phyloP scores from a whole-genome alignment of 2,329 filamentous ascomycete genomes.

The Trichophyton rubrum region DNA sequence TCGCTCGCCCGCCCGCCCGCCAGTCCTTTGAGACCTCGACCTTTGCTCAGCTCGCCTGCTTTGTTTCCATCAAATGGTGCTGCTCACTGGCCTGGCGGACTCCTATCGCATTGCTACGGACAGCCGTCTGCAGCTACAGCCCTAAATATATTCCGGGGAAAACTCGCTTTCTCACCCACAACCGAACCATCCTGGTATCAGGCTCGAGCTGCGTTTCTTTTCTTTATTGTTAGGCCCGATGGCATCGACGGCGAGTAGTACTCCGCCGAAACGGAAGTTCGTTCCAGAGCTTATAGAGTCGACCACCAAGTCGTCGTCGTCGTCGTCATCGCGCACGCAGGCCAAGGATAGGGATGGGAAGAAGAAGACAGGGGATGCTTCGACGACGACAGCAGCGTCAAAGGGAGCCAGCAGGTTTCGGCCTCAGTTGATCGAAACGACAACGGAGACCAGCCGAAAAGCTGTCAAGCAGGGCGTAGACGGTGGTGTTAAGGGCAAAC shows the following conservation, averaged over 20 bases:
- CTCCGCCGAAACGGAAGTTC: conserved; percentile 8
- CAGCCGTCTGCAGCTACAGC: background rate
- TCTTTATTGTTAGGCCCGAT: background rate
- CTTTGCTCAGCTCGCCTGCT: background rate
- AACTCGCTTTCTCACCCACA: background rate
- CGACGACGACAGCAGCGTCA: background rate
- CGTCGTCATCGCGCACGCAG: background rate
- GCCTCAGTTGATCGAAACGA: conserved; percentile 9
- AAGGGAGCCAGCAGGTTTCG: conserved; percentile 2
- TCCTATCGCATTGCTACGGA: background rate
- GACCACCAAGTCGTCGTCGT: conserved; percentile 8
- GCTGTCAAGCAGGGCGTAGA: background rate
- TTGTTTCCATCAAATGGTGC: background rate
- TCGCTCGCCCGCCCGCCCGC: background rate
- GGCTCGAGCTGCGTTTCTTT: background rate
- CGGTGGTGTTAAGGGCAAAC: background rate
- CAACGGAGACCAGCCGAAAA: conserved; percentile 8
- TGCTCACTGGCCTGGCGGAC: background rate
- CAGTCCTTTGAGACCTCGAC: background rate
- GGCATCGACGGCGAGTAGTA: background rate
- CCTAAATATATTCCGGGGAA: background rate
- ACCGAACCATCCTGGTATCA: background rate
- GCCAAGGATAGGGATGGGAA: background rate
- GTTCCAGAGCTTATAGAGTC: conserved; percentile 11
- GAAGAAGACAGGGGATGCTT: background rate